These are phyloP conservation scores for Phyllosticta citriasiana DNA, from an alignment of 2,329 filamentous ascomycete genomes.

Conservation along the genomic window DNA sequence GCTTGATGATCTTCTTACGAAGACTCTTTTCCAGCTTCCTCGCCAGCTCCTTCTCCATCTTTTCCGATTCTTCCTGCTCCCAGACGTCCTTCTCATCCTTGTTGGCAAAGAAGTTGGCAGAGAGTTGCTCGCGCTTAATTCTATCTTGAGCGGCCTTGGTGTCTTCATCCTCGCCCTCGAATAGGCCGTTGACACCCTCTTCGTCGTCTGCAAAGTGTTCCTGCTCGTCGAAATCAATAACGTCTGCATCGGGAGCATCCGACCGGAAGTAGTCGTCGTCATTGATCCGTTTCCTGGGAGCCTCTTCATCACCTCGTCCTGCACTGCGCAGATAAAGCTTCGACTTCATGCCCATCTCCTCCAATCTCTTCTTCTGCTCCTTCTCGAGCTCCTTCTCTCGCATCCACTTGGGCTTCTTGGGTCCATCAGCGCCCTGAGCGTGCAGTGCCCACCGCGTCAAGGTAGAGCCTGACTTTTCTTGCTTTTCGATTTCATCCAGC, in stretches of 20 bases:
- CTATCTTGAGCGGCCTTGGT: constrained; percentile 54
- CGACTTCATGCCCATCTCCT: constrained; percentile 13
- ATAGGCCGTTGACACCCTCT: constrained; percentile 42
- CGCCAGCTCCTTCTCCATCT: constrained; percentile 57
- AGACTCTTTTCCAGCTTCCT: constrained; percentile 66
- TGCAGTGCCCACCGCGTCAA: constrained; percentile 44
- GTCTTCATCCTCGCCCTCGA: constrained; percentile 39
- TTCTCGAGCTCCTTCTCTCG: constrained; percentile 43
- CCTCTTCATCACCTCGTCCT: constrained; percentile 27
- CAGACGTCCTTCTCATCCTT: constrained; percentile 44
- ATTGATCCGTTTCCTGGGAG: constrained; percentile 28
- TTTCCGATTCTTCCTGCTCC: constrained; percentile 56
- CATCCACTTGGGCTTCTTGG: constrained; percentile 46
- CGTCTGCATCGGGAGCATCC: constrained; percentile 48
- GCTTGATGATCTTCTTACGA: constrained; percentile 70
- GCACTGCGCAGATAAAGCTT: constrained; percentile 7
- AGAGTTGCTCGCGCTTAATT: constrained; percentile 70
- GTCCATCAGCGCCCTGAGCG: constrained; percentile 75
- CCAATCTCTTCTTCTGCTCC: constrained; percentile 17
- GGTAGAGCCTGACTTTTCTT: constrained; percentile 2
- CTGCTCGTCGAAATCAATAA: constrained; percentile 56
- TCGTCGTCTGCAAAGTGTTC: constrained; percentile 78
- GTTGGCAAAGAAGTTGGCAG: constrained; percentile 73
- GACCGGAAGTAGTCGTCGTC: constrained; percentile 30
- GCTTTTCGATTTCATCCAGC: constrained; percentile 5